Evolutionary conservation across 2,329 filamentous ascomycete species (phyloP), one percentile per base, ranked within the genome.

Genomic region (Fusarium illudens): DNA sequence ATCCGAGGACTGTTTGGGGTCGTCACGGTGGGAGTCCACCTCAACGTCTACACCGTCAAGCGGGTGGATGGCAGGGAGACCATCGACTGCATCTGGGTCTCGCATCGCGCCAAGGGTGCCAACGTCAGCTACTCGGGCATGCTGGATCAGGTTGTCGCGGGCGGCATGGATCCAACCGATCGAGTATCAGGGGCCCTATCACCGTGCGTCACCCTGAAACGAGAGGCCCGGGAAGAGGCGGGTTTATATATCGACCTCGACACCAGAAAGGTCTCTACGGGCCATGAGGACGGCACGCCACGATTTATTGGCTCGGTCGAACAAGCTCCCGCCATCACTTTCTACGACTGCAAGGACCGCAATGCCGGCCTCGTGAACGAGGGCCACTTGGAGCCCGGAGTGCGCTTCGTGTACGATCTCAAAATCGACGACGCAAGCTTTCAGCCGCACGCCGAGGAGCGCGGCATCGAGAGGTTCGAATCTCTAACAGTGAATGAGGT

Each of bases 401-500:
- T 80, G n/a, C 77, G 79, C 15, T 79, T 76, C 54, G 75, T 77
- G 12, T 80, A 76, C 34, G 78, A 80, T 56, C 69, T 80, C 58
- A 67, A 75, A 46, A 65, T 80, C 17, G 61, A 68, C 4, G 53
- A 72, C 19, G 60, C 64, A 2, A 67, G 68, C 33, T 70, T 71
- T 20, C 71, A 68, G 3, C 67, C 70, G 7, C 68, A 70, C 5
- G 65, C 64, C 37, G 71, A 73, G 25, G 75, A 77, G 29, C 61
- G 73, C 7, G 65, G 71, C 0, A 78, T 78, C 37, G 73, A 73
- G 11, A 65, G 62, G 3, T 79, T 80, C 56, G 53, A 72, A 22
- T 42, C 73, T 13, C 72, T 74, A 46, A 57, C 71, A 3, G 68
- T 79, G 11, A 68, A 75, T 3, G 68, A 78, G 20, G 74, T 80